Base-by-base conservation (phyloP, 78 protist species). In the Chrysochromulina parva region DNA sequence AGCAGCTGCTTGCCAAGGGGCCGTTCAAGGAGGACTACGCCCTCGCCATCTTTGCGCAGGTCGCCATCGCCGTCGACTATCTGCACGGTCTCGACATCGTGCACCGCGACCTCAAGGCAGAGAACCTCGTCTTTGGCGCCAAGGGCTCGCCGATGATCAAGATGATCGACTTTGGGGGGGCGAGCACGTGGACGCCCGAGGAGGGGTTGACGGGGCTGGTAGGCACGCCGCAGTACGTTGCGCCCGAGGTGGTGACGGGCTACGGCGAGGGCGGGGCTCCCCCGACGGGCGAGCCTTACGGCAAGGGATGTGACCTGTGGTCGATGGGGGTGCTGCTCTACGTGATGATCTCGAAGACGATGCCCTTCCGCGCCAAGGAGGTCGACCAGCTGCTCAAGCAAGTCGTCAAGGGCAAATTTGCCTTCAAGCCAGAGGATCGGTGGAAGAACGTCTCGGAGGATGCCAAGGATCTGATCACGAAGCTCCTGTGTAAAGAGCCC, bases 211-310 rank as follows among this genome's bases (percentile, higher is more conserved):
- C 53, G 28, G 82, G 82, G 26, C 82, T 74, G n/a, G 82, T 74
- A 4, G 82, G 82, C 14, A 74, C 82, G 58, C 82, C 82, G 58
- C 82, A 74, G 82, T 74, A 74, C 82, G 82, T 74, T 19, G 82
- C 82, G n/a, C 82, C 82, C 26, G 82, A 74, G 82, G 82, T 74
- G 3, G 82, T 74, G 57, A 74, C 82, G 1, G 82, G 82, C 57
- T 74, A 19, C 82, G 82, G 82, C 55, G 82, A 74, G 57, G 82
- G 82, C 55, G 82, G 48, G 57, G 24, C 50, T 0, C 1, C 2
- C 57, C 82, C 82, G 22, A 74, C 82, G 10, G 82, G 48, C 24
- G 55, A 74, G 55, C 82, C 82, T 2, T 74, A 74, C 26, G 82
- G 82, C 82, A 74, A 74, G 82, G 82, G 14, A 55, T 74, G 82